Evolutionary conservation across 495 filamentous ascomycete species (phyloP).

Genomic region (Podospora conica): DNA sequence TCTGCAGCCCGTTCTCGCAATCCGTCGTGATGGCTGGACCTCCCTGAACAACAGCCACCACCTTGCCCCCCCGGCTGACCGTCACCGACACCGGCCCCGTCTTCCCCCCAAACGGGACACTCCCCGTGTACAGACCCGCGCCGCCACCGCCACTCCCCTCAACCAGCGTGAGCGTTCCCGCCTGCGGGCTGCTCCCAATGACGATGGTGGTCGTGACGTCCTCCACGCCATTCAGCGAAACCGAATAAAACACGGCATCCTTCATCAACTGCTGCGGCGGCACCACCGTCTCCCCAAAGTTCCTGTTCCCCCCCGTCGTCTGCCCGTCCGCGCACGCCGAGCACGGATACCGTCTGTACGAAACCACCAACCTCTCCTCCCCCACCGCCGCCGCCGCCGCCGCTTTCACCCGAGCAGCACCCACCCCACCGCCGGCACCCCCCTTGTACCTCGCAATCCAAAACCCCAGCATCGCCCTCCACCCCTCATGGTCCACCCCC

Average conservation of each 20-base stretch:
- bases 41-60: background rate
- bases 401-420: conserved; percentile 4
- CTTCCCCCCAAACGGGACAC: background rate
- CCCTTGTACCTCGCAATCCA: conserved; percentile 56
- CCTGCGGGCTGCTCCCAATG: background rate
- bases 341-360: background rate
- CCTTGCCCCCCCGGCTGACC: background rate
- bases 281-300: background rate
- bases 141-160: background rate
- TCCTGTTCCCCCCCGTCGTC: background rate
- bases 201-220: background rate
- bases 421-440: too few species aligned
- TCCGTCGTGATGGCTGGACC: background rate
- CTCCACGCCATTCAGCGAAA: background rate
- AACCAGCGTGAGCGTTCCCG: background rate
- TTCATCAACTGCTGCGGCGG: background rate
- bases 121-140: background rate
- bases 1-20: background rate
- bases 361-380: background rate
- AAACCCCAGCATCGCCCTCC: conserved; percentile 46
- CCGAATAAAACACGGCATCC: background rate
- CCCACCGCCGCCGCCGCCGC: background rate
- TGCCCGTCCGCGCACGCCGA: background rate
- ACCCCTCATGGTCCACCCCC: conserved; percentile 32
- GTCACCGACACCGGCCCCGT: background rate